A percentile compares a stretch with the other conserved stretches of the same genome.
Evolutionary conservation across 345 rosid genomes (phyloP).

Genomic region (Leavenworthia alabamica): DNA sequence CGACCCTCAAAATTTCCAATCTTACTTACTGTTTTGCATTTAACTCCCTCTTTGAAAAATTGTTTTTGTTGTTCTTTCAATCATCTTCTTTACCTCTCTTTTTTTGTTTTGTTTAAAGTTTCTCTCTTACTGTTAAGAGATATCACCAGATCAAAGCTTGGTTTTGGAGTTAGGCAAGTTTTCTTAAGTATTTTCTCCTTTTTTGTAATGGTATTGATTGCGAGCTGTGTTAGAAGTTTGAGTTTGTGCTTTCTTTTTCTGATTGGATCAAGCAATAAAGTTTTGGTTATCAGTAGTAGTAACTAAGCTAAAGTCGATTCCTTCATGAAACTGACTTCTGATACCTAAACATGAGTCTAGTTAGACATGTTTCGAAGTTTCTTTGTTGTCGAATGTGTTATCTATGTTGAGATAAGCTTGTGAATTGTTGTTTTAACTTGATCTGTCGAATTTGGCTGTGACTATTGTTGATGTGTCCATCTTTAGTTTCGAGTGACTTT

Average conservation of each 20-base stretch:
- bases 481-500: not conserved
- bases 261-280: constrained; percentile 18
- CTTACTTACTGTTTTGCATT: constrained; percentile 20
- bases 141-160: constrained; percentile 24
- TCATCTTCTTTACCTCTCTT: constrained; percentile 3
- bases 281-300: constrained; percentile 28
- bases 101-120: not conserved
- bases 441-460: constrained; percentile 7
- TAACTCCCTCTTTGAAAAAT: constrained; percentile 28
- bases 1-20: constrained; percentile 15
- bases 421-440: constrained; percentile 6
- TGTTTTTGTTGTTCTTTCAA: constrained; percentile 7
- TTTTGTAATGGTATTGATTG: not conserved
- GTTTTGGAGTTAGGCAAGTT: constrained; percentile 27
- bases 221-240: not conserved
- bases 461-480: constrained; percentile 26
- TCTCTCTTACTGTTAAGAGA: not conserved
- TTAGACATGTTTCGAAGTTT: not conserved
- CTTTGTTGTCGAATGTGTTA: constrained; percentile 5
- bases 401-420: not conserved
- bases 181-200: not conserved
- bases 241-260: constrained; percentile 10
- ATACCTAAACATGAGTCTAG: constrained; percentile 1
- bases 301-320: constrained; percentile 24
- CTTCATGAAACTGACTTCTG: constrained; percentile 25